These are phyloP conservation scores for Syzygium aqueum DNA, from an alignment of 345 rosid genomes.

Conservation along the genomic window DNA sequence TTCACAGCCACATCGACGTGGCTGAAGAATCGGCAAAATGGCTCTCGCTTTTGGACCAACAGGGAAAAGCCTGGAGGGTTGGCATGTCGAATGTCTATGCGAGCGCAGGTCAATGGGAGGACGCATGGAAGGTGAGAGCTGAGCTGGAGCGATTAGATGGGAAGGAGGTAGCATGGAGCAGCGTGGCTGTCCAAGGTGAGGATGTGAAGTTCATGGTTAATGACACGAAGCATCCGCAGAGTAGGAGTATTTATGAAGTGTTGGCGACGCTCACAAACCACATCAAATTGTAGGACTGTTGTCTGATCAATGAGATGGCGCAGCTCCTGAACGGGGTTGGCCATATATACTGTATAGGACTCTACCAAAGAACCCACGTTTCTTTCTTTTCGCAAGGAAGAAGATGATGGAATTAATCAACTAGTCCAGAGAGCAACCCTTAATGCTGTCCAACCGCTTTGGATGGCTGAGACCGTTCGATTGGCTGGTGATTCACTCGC, in stretches of 20 bases:
- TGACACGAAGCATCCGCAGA: slow-evolving; percentile 18
- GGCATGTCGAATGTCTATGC: slow-evolving; percentile 25
- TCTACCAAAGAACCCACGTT: background rate
- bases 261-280: slow-evolving; percentile 6
- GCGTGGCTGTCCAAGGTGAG: slow-evolving; percentile 13
- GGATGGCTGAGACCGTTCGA: background rate
- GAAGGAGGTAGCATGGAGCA: slow-evolving; percentile 29
- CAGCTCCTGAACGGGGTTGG: background rate
- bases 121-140: slow-evolving; percentile 11
- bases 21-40: slow-evolving; percentile 13
- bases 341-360: background rate
- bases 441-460: background rate
- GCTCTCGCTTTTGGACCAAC: slow-evolving; percentile 10
- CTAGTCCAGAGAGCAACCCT: background rate
- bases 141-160: slow-evolving; percentile 4
- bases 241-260: slow-evolving; percentile 6
- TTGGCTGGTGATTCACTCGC: background rate
- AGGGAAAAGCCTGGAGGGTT: slow-evolving; percentile 17
- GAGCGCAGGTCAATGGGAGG: slow-evolving; percentile 15
- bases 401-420: background rate
- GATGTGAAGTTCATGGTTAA: slow-evolving; percentile 16
- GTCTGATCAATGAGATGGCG: background rate
- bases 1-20: background rate
- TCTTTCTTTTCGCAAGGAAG: background rate
- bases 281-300: background rate